phyloP scores from a whole-genome alignment of 1,284 basidiomycete genomes.

The Inonotus obliquus region DNA sequence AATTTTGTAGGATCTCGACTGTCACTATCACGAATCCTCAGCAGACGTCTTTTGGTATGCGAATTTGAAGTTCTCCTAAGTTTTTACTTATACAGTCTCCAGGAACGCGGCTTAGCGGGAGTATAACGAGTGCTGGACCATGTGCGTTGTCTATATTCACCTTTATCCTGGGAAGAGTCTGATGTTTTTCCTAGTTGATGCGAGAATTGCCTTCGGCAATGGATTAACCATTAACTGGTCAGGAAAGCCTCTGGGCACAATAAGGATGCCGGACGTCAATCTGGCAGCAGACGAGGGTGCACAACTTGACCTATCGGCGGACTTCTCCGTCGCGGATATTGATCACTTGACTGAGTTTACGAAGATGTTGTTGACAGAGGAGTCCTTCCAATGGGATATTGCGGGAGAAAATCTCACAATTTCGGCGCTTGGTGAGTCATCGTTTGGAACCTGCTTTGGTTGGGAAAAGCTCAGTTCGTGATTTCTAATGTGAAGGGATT shows the following conservation, averaged over 20 bases:
- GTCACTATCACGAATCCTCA: slow-evolving; percentile 57
- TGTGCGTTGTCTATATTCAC: slow-evolving; percentile 41
- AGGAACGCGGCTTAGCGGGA: slow-evolving; percentile 58
- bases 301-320: slow-evolving; percentile 48
- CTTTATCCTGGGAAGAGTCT: slow-evolving; percentile 2
- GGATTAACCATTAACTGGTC: slow-evolving; percentile 66
- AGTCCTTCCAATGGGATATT: slow-evolving; percentile 73
- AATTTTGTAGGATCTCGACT: slow-evolving; percentile 41
- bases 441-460: no score
- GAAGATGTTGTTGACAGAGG: slow-evolving; percentile 57
- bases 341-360: slow-evolving; percentile 64
- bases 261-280: slow-evolving; percentile 58
- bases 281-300: slow-evolving; percentile 62
- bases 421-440: slow-evolving; percentile 44
- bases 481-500: slow-evolving; percentile 38
- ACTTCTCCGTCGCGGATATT: slow-evolving; percentile 60
- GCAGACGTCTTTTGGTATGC: slow-evolving; percentile 52
- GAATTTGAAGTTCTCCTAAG: slow-evolving; percentile 11
- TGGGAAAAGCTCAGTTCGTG: neutral
- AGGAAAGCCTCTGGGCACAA: slow-evolving; percentile 53
- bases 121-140: slow-evolving; percentile 71
- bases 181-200: slow-evolving; percentile 49
- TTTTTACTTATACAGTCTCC: slow-evolving; percentile 6
- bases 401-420: slow-evolving; percentile 63
- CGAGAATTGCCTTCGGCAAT: slow-evolving; percentile 58